Conservation (phyloP, 768 basidiomycete genomes). For the Cyclocybe cylindracea region DNA sequence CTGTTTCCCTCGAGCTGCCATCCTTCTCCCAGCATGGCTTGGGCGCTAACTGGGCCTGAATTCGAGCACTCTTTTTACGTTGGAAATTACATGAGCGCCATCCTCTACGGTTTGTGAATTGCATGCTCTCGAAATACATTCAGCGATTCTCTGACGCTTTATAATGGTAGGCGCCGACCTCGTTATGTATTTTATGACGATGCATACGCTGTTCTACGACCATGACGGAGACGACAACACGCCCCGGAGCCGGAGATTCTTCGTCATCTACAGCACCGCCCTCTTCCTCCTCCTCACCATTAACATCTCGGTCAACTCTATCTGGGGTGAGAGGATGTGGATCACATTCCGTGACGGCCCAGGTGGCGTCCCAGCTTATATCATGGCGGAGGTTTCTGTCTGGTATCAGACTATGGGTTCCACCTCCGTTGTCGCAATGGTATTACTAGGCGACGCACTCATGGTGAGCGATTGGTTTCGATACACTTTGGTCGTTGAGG, state of each 20-base stretch:
- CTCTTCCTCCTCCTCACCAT: constrained; percentile 27
- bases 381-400: constrained; percentile 24
- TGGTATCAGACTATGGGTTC: constrained; percentile 34
- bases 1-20: no score
- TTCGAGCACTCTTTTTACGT: constrained; percentile 33
- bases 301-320: constrained; percentile 27
- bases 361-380: constrained; percentile 26
- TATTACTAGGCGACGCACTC: constrained; percentile 34
- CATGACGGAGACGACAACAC: constrained; percentile 17
- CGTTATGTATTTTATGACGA: constrained; percentile 26
- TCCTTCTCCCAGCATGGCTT: constrained; percentile 13
- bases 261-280: constrained; percentile 25
- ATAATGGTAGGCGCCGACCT: constrained; percentile 24
- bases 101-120: constrained; percentile 28
- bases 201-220: constrained; percentile 21
- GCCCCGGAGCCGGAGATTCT: constrained; percentile 22
- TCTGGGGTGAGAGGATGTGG: constrained; percentile 34
- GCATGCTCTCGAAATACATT: not conserved
- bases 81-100: constrained; percentile 31
- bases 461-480: constrained; percentile 15
- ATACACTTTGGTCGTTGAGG: not conserved
- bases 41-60: constrained; percentile 7
- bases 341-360: constrained; percentile 26
- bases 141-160: constrained; percentile 3
- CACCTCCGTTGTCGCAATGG: constrained; percentile 25